phyloP scores from a whole-genome alignment of 1,284 basidiomycete species.

The Ganoderma multipileum region DNA sequence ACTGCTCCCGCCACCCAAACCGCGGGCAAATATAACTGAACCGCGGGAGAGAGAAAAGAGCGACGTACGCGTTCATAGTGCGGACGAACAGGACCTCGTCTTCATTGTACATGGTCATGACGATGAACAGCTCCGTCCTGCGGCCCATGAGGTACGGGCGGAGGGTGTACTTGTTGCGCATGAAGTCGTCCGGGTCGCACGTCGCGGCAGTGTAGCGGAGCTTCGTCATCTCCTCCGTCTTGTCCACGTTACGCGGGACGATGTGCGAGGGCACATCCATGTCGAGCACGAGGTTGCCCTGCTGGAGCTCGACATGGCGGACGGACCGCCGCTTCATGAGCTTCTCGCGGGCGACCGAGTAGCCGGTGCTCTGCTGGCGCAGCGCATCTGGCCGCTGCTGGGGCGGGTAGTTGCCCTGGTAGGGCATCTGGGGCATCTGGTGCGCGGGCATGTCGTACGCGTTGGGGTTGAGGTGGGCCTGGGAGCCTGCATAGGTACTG shows the following conservation, averaged over 20 bases:
- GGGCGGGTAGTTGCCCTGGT: constrained; percentile 64
- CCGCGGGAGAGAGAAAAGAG: background rate
- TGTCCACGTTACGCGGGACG: constrained; percentile 67
- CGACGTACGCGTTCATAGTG: constrained; percentile 86
- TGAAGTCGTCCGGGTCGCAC: constrained; percentile 92
- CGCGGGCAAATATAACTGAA: background rate
- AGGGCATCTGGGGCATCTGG: constrained; percentile 59
- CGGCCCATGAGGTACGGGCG: constrained; percentile 87
- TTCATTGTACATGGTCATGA: constrained; percentile 98
- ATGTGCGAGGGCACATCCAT: constrained; percentile 82
- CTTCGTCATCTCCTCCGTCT: constrained; percentile 81
- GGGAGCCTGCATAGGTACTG: constrained; percentile 70
- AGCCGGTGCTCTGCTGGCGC: constrained; percentile 61
- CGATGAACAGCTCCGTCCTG: constrained; percentile 93
- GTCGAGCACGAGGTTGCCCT: constrained; percentile 87
- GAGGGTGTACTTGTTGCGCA: constrained; percentile 79
- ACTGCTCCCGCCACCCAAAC: constrained; percentile 6
- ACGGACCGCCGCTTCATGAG: constrained; percentile 81
- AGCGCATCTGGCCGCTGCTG: constrained; percentile 56
- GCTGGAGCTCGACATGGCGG: constrained; percentile 80
- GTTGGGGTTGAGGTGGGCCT: constrained; percentile 66
- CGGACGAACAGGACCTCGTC: constrained; percentile 85
- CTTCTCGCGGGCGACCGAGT: constrained; percentile 73
- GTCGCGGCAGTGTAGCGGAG: constrained; percentile 94
- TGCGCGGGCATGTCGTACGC: constrained; percentile 60